These are phyloP conservation scores for Petunia axillaris DNA, from an alignment of 257 asterid species.

Conservation along the genomic window DNA sequence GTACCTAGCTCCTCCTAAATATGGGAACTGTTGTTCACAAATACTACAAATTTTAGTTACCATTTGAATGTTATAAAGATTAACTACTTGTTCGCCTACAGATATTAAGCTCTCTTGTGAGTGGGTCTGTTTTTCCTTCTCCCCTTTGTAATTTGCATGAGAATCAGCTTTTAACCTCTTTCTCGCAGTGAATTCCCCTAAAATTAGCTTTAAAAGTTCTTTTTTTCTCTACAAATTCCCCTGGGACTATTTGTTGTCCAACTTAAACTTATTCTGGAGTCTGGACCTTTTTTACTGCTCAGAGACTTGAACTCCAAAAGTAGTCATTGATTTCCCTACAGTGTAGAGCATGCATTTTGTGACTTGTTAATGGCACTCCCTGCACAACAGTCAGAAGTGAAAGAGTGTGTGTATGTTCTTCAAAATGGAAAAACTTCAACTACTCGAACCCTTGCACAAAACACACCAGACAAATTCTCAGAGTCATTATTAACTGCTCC, in stretches of 20 bases:
- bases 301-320: no score
- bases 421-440: background rate
- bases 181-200: background rate
- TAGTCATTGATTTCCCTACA: no score
- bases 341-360: background rate
- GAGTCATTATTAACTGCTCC: conserved; percentile 21
- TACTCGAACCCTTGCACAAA: conserved; percentile 20
- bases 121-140: background rate
- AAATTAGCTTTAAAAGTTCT: background rate
- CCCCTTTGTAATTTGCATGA: background rate
- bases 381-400: no score
- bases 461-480: conserved; percentile 5
- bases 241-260: background rate
- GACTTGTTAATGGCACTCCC: background rate
- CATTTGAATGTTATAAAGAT: background rate
- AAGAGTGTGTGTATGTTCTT: background rate
- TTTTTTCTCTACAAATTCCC: background rate
- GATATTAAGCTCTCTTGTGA: background rate
- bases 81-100: background rate
- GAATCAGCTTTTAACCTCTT: background rate
- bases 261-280: no score
- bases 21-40: background rate
- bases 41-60: background rate
- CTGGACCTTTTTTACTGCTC: no score
- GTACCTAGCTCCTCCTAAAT: background rate